Evolutionary conservation across 257 asterid species (phyloP).

Genomic region (Echites panduratus): DNA sequence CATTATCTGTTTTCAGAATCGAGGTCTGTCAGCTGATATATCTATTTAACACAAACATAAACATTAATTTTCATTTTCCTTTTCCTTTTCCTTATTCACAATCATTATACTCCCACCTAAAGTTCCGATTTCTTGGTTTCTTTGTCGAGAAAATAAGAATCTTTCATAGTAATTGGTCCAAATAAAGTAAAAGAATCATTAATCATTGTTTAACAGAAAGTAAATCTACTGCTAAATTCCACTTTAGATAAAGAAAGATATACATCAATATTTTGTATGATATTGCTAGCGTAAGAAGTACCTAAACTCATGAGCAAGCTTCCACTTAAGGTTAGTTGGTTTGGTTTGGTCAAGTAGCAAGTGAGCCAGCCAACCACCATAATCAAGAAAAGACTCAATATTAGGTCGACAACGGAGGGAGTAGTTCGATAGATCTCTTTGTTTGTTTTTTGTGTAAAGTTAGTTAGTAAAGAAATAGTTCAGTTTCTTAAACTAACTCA

Average conservation of each 20-base stretch:
- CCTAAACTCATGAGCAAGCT: background rate
- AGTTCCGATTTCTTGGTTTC: background rate
- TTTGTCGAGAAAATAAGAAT: background rate
- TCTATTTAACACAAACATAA: too few relatives aligned
- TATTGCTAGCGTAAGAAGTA: constrained; percentile 3
- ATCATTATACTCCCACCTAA: constrained; percentile 11
- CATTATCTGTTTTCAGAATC: constrained; percentile 64
- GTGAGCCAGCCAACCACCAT: background rate
- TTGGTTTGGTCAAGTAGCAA: background rate
- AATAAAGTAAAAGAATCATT: background rate
- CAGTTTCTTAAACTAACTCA: background rate
- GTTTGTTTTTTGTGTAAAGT: too few relatives aligned
- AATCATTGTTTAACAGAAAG: background rate
- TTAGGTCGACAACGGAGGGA: background rate
- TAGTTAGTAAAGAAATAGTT: background rate
- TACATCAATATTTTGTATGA: background rate
- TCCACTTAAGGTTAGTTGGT: constrained; percentile 20
- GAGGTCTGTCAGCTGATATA: constrained; percentile 36
- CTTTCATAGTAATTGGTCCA: background rate
- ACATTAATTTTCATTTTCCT: too few relatives aligned
- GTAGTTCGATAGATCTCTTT: background rate
- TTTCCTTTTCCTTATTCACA: background rate
- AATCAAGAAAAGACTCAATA: background rate
- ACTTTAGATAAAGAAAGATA: background rate
- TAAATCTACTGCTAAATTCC: background rate